These are phyloP conservation scores for Blepharisma stoltei DNA, from an alignment of 73 alveolate species.

Conservation along the genomic window DNA sequence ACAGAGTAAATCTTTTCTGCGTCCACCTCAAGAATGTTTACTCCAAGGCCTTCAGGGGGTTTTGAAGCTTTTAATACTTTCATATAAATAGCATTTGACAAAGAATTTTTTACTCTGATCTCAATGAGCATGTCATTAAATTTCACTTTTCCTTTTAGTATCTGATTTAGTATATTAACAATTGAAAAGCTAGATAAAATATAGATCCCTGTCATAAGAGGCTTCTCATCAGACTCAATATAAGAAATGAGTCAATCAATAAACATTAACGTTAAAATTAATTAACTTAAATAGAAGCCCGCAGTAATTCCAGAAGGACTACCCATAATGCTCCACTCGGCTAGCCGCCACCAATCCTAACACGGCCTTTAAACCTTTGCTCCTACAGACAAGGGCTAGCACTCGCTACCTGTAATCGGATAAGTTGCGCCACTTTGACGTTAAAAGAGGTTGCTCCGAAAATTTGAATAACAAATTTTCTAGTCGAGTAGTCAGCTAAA, in stretches of 20 bases:
- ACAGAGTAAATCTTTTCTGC: neutral
- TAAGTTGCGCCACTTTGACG: too few relatives aligned
- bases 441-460: too few relatives aligned
- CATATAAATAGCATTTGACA: neutral
- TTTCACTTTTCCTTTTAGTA: neutral
- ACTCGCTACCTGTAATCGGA: too few relatives aligned
- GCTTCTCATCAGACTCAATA: neutral
- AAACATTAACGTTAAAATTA: too few relatives aligned
- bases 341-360: too few relatives aligned
- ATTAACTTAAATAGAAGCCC: too few relatives aligned
- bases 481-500: too few relatives aligned
- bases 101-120: constrained; percentile 3
- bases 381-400: too few relatives aligned
- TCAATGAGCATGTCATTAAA: neutral
- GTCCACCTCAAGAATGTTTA: neutral
- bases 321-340: too few relatives aligned
- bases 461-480: too few relatives aligned
- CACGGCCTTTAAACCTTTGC: too few relatives aligned
- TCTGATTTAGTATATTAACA: neutral
- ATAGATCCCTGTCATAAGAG: neutral
- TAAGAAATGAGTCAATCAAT: neutral
- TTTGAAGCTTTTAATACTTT: neutral
- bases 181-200: neutral
- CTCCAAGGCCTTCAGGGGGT: constrained; percentile 16
- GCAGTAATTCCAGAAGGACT: too few relatives aligned